Base-by-base conservation (phyloP, 148 eudicot species). In the Rheum nobile region DNA sequence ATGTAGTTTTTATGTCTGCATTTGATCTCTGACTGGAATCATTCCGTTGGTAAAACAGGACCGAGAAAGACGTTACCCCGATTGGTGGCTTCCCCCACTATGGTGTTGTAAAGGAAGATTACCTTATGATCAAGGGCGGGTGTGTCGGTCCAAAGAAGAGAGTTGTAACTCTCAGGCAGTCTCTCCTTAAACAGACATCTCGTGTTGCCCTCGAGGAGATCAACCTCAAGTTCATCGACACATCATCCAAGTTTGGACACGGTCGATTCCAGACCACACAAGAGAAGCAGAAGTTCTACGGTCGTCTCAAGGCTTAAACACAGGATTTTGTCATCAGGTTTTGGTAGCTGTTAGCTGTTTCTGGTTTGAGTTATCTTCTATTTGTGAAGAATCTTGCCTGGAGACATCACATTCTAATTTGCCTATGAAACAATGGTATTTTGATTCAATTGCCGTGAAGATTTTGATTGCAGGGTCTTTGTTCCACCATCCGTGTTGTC, bases 71-170 rank as follows among this genome's bases (percentile, higher is more conserved):
- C 54, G 83, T 88, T 16, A 92, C 96, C 17, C 98, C 98, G 1
- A 83, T 92, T 84, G 98, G 98, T 77, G 98, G 98, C 21, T 92
- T 92, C 84, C 88, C 93, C 21, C 98, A 90, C 78, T 92, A 92
- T 38, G 98, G 93, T 83, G 79, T 87, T 43, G 96, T 92, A 31
- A 92, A 92, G 80, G 98, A 90, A 34, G 96, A 92, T 67, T 92
- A 87, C 77, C 37, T 92, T 54, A 59, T 90, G 89, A 92, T 92
- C 74, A 90, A 90, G 78, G 96, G 97, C 14, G 79, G 97, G 77
- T 83, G 85, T 81, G 90, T 85, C 37, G 96, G 96, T 1, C 97
- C 98, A 1, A 92, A 88, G 82, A 92, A 93, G 84, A 85, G 98
- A 73, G 98, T 93, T 61, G 93, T 93, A 4, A 93, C 98, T 0